Evolutionary conservation across 2,329 filamentous ascomycete genomes (phyloP), one percentile per base, ranked within the genome.

Genomic region (Xylaria sp.): DNA sequence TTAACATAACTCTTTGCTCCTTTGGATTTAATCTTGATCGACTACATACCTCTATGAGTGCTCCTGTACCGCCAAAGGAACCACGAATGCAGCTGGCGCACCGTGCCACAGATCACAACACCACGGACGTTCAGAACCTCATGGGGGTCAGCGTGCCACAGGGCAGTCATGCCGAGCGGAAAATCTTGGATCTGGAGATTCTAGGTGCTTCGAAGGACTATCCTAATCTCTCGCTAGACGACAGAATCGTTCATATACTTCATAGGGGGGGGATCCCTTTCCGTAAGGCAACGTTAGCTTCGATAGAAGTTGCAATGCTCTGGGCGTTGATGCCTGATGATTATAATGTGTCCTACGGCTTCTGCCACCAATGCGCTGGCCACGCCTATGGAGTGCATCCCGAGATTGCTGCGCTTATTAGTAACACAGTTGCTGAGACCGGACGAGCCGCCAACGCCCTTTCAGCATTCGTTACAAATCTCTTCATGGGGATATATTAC

Each of bases 1-100:
- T 60, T 19, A 67, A 67, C 25, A 53, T 54, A 4, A 59, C 46
- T 21, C 23, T 67, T 7, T 67, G 65, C 47, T 67, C 65, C 17
- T 51, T 46, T 9, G 56, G 12, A 2, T 60, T 47, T 19, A 42
- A 54, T 7, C 15, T 65, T n/a, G 58, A 42, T 3, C 38, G 54
- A 11, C 42, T 43, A 31, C 52, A n/a, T 25, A 61, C 60, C 2
- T 52, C 51, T 5, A 63, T 67, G 63, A n/a, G 8, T 12, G 14
- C 60, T 4, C 14, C 31, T 2, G 17, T 40, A 1, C 5, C 25
- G n/a, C 40, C 62, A 12, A 33, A 8, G 9, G 63, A 67, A 42
- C 65, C 63, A 1, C 37, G 33, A 15, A 21, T 19, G 19, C 2
- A 33, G 2, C 40, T 42, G 2, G 9, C 4, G 59, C 23, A 33